Base-by-base conservation (phyloP, 192 early-diverging fungal genomes). In the Helicostylum pulchrum region DNA sequence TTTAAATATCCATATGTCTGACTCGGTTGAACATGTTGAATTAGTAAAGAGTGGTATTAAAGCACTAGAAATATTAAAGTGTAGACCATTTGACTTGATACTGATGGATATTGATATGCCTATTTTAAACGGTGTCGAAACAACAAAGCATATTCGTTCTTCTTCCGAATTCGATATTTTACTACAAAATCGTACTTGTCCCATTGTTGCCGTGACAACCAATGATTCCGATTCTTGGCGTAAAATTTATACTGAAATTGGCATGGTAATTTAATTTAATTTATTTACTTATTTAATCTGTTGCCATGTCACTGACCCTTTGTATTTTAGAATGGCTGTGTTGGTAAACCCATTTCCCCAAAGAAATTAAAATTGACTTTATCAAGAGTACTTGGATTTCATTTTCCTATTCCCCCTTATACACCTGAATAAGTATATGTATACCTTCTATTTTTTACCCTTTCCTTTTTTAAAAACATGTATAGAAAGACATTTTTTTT, bases 41-140 rank as follows among this genome's bases (percentile, higher is more conserved):
- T 65, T 77, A 17, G 74, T 76, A 46, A 67, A 71, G 39, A 80
- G 77, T 43, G 87, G 87, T 19, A 65, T 76, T 43, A 65, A 75
- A 34, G 82, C 81, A 23, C 58, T 88, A 7, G 61, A 77, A 43
- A 62, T 77, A 20, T 72, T 88, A 39, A 54, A 68, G 14, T 54
- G 68, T 49, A 64, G 73, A 26, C 48, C 71, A 31, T 84, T 81
- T 65, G 87, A 88, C 71, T 56, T 84, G 12, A 74, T 88, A 34
- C 72, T 88, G 17, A 80, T 88, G 70, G 87, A 88, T 58, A 88
- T 88, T 70, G 86, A 88, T 62, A 87, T 87, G 86, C 85, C 87
- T 8, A 77, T 72, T 17, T 61, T 89, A 31, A 81, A 77, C 26
- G 87, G 87, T 49, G 76, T 85, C 30, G 80, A 86, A 65, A 87